Evolutionary conservation across 2,329 filamentous ascomycete species (phyloP), one percentile per base, ranked within the genome.

Genomic region (Achaetomium macrosporum): DNA sequence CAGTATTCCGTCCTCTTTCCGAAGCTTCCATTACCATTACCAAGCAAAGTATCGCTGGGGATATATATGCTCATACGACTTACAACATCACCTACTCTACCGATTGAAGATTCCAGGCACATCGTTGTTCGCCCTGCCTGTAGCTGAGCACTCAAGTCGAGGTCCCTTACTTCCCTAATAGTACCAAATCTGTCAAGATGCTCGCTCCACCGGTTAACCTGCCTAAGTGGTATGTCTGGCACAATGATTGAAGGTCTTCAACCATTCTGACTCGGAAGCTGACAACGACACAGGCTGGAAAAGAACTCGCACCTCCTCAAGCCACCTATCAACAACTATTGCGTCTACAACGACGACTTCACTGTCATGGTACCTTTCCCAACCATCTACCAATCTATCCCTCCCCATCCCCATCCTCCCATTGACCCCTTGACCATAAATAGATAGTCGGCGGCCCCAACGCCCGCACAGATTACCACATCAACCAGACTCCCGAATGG

Each of bases 311-410:
- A 97, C 68, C 84, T 97, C 57, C 82, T 96, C 53, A 83, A 96
- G 69, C 93, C 93, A 0, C 93, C 93, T 1, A 85, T 97, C 66
- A 96, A 96, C 75, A 97, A 97, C 75, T 95, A 93, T 76, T 96
- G 91, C 73, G 89, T 97, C 65, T 95, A 96, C 75, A 87, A 95
- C 68, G 81, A 87, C 51, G 81, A 82, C 65, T 81, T 92, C 55
- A 90, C 86, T 40, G 87, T 93, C 66, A 93, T 93, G 88, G 84
- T 85, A 65, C 47, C 60, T 25, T n/a, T 8, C 16, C 53, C 35
- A 8, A 11, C 16, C 19, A 33, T 37, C n/a, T 19, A 16, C 42
- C 17, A 33, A 25, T 16, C 35, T 16, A 8, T 45, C 30, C 36
- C 31, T 35, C 39, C 42, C 36, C 13, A 25, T 30, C 10, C 30